Base-by-base conservation (phyloP, 2,329 filamentous ascomycete species). In the Bipolaris sorokiniana region DNA sequence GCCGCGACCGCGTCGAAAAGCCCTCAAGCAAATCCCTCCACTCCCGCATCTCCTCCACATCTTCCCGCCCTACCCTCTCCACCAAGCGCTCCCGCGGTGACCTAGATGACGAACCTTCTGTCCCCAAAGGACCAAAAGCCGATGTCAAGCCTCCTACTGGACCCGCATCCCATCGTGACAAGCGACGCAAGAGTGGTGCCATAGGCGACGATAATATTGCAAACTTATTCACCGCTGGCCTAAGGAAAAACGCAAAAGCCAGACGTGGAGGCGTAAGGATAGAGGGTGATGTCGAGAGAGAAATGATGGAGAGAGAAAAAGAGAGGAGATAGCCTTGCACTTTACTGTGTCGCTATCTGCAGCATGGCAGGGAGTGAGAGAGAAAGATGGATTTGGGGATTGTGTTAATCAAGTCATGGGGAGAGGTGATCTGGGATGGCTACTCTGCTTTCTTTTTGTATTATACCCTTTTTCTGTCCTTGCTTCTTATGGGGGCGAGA, bases 221-320 rank as follows among this genome's bases (percentile, higher is more conserved):
- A 11, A 72, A 66, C 28, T 31, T 73, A 3, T 70, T 75, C 44
- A 66, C 67, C 1, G 67, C 67, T 2, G 71, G 70, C 0, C 40
- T 75, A 37, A 58, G 73, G 40, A 74, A 74, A 59, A 72, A 69
- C n/a, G 68, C 69, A 2, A 66, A 63, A 48, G 56, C 60, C 13
- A 61, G 72, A 16, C 60, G 73, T n/a, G 73, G 72, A 9, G 72
- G 73, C 3, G 67, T 75, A 3, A 69, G 70, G 50, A 71, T 56
- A 0, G 73, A 76, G 40, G 71, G 72, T 2, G 71, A 72, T 46
- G 67, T 64, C 9, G 72, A 73, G 59, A 48, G 67, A 37, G 72
- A 74, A 28, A 62, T 75, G 64, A 67, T 73, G 63, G 61, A 70
- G 40, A 62, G 65, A 3, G 73, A 76, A 56, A 51, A 71, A 48